Evolutionary conservation across 164 flowering plant genomes (phyloP).

Genomic region (Houttuynia cordata): DNA sequence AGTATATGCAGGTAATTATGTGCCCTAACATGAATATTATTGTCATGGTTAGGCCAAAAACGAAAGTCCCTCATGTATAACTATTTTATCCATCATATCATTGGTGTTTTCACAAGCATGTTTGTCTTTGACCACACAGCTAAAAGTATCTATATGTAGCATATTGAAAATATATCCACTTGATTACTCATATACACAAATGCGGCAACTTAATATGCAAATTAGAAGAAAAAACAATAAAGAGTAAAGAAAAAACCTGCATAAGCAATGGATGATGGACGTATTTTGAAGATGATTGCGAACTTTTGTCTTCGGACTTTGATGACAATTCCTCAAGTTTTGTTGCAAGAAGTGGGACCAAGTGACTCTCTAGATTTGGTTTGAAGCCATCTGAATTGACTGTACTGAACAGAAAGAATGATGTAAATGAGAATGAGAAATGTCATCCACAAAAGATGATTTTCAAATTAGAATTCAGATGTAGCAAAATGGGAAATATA

Average conservation of each 20-base stretch:
- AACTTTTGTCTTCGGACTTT: slow-evolving; percentile 44
- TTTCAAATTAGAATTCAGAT: neutral
- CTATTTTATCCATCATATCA: no score
- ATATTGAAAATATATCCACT: no score
- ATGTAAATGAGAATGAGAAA: neutral
- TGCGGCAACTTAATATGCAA: neutral
- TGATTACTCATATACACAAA: neutral
- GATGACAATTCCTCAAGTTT: slow-evolving; percentile 40
- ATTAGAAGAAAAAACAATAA: no score
- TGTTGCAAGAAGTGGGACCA: slow-evolving; percentile 58
- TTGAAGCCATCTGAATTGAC: slow-evolving; percentile 88
- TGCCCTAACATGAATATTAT: no score
- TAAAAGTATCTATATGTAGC: neutral
- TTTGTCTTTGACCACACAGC: no score
- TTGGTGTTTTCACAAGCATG: no score
- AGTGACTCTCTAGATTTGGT: slow-evolving; percentile 92
- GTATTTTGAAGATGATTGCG: no score
- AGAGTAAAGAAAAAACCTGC: no score
- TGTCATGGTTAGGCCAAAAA: no score
- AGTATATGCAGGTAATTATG: neutral
- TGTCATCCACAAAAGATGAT: neutral
- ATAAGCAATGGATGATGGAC: no score
- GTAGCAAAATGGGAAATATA: neutral
- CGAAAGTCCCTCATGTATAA: no score
- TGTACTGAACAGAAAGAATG: slow-evolving; percentile 28